phyloP scores from a whole-genome alignment of 2,329 filamentous ascomycete genomes.

The Penicillium sp. region DNA sequence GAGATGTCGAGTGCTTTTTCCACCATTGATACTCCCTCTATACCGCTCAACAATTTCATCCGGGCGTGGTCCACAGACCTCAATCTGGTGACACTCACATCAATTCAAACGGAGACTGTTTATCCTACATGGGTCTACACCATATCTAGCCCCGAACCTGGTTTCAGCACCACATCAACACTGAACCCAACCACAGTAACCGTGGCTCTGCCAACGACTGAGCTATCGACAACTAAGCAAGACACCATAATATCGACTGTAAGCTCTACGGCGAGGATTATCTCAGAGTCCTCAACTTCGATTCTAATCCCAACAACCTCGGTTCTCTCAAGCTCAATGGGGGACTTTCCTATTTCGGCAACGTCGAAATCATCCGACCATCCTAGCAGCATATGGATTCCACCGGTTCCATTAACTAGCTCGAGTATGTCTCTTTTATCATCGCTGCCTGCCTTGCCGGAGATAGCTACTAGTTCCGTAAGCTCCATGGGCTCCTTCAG shows the following conservation, averaged over 20 bases:
- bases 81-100: neutral
- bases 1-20: conserved; percentile 3
- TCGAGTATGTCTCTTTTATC: neutral
- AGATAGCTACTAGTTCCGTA: neutral
- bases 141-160: neutral
- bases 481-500: neutral
- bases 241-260: neutral
- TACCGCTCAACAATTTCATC: neutral
- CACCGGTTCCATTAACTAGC: neutral
- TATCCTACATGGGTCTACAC: conserved; percentile 7
- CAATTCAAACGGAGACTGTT: conserved; percentile 5
- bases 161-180: neutral
- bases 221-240: neutral
- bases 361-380: neutral
- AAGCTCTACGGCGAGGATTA: neutral
- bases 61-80: neutral
- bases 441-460: neutral
- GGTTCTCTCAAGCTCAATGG: neutral
- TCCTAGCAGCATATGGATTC: neutral
- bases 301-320: neutral
- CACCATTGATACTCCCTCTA: neutral
- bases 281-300: neutral
- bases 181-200: neutral
- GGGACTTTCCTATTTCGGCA: neutral
- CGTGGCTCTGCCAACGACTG: neutral